A percentile compares a stretch with the other conserved stretches of the same genome.
These are phyloP conservation scores for Schizochytrium sp. DNA, from an alignment of 108 stramenopile species.

Conservation along the genomic window DNA sequence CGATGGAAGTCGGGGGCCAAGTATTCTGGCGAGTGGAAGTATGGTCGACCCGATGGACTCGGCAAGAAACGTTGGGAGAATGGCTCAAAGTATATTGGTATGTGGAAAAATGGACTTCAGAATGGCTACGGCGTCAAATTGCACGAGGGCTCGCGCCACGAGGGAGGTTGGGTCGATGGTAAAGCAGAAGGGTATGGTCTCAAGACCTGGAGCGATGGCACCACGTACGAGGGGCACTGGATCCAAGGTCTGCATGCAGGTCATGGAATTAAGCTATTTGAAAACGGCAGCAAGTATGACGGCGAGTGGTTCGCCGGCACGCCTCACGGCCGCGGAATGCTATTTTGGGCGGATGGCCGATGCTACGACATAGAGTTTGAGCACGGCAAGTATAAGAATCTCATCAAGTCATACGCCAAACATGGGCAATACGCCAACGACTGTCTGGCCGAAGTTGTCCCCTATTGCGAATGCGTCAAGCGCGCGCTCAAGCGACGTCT, in stretches of 20 bases:
- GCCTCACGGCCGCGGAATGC: constrained; percentile 39
- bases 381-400: background rate
- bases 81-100: background rate
- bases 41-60: background rate
- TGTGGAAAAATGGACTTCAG: background rate
- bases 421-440: background rate
- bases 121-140: constrained; percentile 5
- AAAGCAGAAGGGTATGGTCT: constrained; percentile 45
- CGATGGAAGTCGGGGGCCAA: constrained; percentile 47
- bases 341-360: background rate
- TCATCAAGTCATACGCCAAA: background rate
- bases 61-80: constrained; percentile 19
- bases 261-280: constrained; percentile 41
- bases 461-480: background rate
- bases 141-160: background rate
- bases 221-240: constrained; percentile 45
- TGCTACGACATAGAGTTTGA: constrained; percentile 7
- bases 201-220: constrained; percentile 47
- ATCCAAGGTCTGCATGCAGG: constrained; percentile 39
- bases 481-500: constrained; percentile 1
- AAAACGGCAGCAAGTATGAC: constrained; percentile 46
- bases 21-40: constrained; percentile 47
- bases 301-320: constrained; percentile 46
- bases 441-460: background rate
- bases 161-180: constrained; percentile 29